Evolutionary conservation across 495 filamentous ascomycete genomes (phyloP).

Genomic region (Schizothecium vesticola): DNA sequence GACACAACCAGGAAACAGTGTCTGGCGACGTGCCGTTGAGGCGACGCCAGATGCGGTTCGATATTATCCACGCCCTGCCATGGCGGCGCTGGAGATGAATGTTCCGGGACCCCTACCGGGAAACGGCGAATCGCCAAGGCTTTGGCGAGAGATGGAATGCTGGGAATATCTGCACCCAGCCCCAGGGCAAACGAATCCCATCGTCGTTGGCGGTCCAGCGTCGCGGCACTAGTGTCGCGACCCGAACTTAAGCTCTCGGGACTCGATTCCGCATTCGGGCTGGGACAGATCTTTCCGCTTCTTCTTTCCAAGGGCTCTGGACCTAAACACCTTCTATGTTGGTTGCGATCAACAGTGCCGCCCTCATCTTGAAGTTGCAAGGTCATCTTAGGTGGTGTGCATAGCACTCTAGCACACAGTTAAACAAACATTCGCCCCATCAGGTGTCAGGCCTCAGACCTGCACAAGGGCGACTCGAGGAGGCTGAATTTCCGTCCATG

Average conservation of each 20-base stretch:
- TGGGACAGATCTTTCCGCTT: not conserved
- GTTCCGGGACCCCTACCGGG: not conserved
- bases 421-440: not conserved
- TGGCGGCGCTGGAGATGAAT: not conserved
- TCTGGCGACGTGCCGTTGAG: not conserved
- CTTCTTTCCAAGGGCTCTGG: not conserved
- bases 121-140: not conserved
- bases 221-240: not conserved
- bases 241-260: not conserved
- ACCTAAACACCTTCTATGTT: not conserved
- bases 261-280: not conserved
- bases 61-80: not conserved
- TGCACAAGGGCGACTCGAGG: not conserved
- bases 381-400: not conserved
- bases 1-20: not conserved
- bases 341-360: not conserved
- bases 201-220: not conserved
- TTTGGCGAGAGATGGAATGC: not conserved
- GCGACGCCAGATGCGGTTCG: not conserved
- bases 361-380: not conserved
- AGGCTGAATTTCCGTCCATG: not conserved
- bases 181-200: not conserved
- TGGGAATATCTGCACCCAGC: not conserved
- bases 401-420: not conserved
- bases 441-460: no score